Conservation (phyloP, 495 filamentous ascomycete genomes). For the Trichocladium uniseriatum region DNA sequence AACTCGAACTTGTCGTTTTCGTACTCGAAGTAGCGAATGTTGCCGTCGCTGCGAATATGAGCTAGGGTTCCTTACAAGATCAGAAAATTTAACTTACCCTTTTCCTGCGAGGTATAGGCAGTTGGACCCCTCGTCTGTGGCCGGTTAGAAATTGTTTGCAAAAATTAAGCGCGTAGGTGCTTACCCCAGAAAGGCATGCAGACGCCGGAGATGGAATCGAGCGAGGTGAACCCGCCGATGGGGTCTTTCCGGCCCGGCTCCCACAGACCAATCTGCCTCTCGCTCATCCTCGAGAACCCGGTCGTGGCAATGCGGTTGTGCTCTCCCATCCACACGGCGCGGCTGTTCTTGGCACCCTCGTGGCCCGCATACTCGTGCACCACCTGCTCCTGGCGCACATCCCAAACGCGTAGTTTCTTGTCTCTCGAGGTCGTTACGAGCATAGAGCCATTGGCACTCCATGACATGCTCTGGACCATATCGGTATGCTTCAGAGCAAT, state of each 20-base stretch:
- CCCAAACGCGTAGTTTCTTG: constrained; percentile 97
- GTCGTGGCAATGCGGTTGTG: constrained; percentile 90
- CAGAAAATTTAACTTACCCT: constrained; percentile 53
- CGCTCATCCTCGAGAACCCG: constrained; percentile 96
- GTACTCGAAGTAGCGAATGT: constrained; percentile 97
- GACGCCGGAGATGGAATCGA: constrained; percentile 93
- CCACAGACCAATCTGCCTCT: constrained; percentile 92
- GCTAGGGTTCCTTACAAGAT: not conserved
- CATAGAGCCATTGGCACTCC: constrained; percentile 85
- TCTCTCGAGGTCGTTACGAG: constrained; percentile 91
- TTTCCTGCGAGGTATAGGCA: constrained; percentile 92
- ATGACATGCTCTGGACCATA: constrained; percentile 89
- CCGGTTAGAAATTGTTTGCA: constrained; percentile 21
- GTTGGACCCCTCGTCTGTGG: constrained; percentile 71
- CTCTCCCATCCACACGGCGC: constrained; percentile 92
- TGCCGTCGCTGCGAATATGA: constrained; percentile 63
- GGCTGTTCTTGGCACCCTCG: constrained; percentile 90
- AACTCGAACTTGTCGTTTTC: constrained; percentile 97
- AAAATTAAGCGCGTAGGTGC: not conserved
- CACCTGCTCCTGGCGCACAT: constrained; percentile 83
- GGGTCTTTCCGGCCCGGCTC: constrained; percentile 80
- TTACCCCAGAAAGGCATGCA: constrained; percentile 98
- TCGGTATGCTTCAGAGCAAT: constrained; percentile 75
- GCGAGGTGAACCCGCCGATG: constrained; percentile 73
- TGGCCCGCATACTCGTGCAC: constrained; percentile 81